Conservation (phyloP, 2,329 filamentous ascomycete species). For the Pseudogymnoascus sp. region DNA sequence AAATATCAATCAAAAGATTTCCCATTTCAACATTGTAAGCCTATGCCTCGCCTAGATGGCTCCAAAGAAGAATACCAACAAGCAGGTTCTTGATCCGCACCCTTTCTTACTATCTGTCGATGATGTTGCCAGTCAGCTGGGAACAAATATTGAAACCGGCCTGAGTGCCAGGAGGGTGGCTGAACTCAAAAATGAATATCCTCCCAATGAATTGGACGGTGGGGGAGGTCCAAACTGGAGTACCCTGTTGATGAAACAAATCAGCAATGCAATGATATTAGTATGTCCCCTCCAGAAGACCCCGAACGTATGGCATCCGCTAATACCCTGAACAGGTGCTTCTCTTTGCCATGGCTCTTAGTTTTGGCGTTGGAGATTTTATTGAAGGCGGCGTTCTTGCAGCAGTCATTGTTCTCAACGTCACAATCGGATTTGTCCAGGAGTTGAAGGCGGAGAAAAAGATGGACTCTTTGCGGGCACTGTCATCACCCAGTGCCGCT, state of each 20-base stretch:
- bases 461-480: slow-evolving; percentile 45
- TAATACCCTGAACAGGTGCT: slow-evolving; percentile 33
- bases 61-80: slow-evolving; percentile 6
- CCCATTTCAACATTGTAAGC: slow-evolving; percentile 6
- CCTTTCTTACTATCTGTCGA: slow-evolving; percentile 53
- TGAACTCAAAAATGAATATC: slow-evolving; percentile 50
- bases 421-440: slow-evolving; percentile 50
- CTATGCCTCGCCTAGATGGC: slow-evolving; percentile 6
- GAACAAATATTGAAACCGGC: slow-evolving; percentile 58
- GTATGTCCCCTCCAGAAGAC: slow-evolving; percentile 32
- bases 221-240: slow-evolving; percentile 59
- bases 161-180: slow-evolving; percentile 52
- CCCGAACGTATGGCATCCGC: slow-evolving; percentile 28
- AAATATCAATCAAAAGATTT: neutral
- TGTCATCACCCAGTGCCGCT: slow-evolving; percentile 47
- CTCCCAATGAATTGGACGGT: slow-evolving; percentile 62
- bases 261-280: slow-evolving; percentile 72
- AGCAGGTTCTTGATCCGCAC: slow-evolving; percentile 31
- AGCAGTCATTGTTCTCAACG: slow-evolving; percentile 49
- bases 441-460: slow-evolving; percentile 53
- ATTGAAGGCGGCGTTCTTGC: slow-evolving; percentile 51
- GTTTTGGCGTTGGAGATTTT: slow-evolving; percentile 45
- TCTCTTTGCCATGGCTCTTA: slow-evolving; percentile 29
- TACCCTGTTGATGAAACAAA: slow-evolving; percentile 64
- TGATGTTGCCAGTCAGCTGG: slow-evolving; percentile 54